phyloP scores from a whole-genome alignment of 2,329 filamentous ascomycete species.

The Fusarium devonianum region DNA sequence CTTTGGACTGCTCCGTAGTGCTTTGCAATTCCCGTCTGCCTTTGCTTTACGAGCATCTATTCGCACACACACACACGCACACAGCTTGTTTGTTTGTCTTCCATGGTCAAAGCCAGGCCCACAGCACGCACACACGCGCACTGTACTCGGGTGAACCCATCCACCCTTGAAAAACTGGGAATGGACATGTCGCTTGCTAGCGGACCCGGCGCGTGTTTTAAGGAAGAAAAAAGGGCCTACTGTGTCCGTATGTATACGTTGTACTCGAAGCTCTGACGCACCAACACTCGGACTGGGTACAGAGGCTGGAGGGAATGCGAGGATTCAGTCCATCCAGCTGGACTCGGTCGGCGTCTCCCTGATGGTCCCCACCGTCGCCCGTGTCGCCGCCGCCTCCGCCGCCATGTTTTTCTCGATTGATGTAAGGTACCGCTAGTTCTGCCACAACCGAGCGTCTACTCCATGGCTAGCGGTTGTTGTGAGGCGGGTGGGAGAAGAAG shows the following conservation, averaged over 20 bases:
- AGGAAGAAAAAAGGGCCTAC: slow-evolving; percentile 2
- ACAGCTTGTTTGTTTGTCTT: slow-evolving; percentile 12
- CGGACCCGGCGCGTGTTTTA: slow-evolving; percentile 13
- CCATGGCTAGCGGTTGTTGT: no score
- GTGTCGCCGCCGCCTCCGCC: slow-evolving; percentile 24
- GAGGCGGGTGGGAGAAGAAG: no score
- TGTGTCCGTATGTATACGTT: slow-evolving; percentile 7
- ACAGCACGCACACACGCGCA: slow-evolving; percentile 12
- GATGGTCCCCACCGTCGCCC: slow-evolving; percentile 23
- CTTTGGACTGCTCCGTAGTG: slow-evolving; percentile 8
- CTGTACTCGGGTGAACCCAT: slow-evolving; percentile 21
- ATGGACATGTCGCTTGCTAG: slow-evolving; percentile 14
- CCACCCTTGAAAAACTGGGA: slow-evolving; percentile 1
- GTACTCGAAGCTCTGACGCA: not conserved
- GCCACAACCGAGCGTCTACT: slow-evolving; percentile 12
- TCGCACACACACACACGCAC: not conserved
- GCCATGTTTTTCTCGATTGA: slow-evolving; percentile 18
- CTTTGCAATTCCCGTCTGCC: slow-evolving; percentile 2
- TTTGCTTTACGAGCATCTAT: slow-evolving; percentile 24
- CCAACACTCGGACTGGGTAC: slow-evolving; percentile 3
- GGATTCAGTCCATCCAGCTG: slow-evolving; percentile 19
- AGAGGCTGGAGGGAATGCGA: no score
- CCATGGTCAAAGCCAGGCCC: slow-evolving; percentile 12
- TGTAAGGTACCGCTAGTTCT: slow-evolving; percentile 33
- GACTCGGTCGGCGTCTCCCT: slow-evolving; percentile 21